Evolutionary conservation across 192 early-diverging fungal genomes (phyloP), one percentile per base, ranked within the genome.

Genomic region (Umbelopsis ramanniana): DNA sequence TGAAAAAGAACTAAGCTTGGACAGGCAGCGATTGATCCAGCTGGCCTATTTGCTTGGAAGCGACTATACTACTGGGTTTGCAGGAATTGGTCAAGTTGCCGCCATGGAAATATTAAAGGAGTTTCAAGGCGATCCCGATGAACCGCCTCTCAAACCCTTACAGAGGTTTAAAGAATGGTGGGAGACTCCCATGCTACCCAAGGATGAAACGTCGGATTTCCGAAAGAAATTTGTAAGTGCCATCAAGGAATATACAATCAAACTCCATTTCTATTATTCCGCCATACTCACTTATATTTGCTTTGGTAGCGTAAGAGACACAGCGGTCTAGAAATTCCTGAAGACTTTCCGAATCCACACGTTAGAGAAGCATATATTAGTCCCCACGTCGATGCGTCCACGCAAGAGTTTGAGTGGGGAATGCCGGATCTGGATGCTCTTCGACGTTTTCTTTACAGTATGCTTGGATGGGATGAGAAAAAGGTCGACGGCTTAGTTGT

Each of bases 1-100:
- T 35, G 83, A 84, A 66, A 75, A 84, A 17, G 86, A 89, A 76
- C 84, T 98, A 81, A 79, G 79, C 10, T 74, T 98, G 46, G 74
- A 85, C 40, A 81, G 94, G 52, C 80, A 90, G 46, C 87, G 89
- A 29, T 76, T 98, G 70, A 90, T 98, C 40, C 84, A 89, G 63
- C 72, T 99, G 48, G 95, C 97, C 21, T 94, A 91, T 63, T 73
- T 99, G 17, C 84, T 99, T 11, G 96, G 96, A n/a, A 98, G 95
- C 76, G 98, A 99, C 82, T 99, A 99, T 75, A 96, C 98, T 0
- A 87, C 87, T 15, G 98, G 98, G 0, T 83, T 99, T 69, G 80
- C 86, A 29, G 95, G 95, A 4, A 76, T 98, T 35, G 98, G 98
- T 24, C 84, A 91, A 21, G 94, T 97, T 23, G 79, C 85, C 24